These are phyloP conservation scores for Calonectria hongkongensis DNA, from an alignment of 2,329 filamentous ascomycete genomes.

Conservation along the genomic window DNA sequence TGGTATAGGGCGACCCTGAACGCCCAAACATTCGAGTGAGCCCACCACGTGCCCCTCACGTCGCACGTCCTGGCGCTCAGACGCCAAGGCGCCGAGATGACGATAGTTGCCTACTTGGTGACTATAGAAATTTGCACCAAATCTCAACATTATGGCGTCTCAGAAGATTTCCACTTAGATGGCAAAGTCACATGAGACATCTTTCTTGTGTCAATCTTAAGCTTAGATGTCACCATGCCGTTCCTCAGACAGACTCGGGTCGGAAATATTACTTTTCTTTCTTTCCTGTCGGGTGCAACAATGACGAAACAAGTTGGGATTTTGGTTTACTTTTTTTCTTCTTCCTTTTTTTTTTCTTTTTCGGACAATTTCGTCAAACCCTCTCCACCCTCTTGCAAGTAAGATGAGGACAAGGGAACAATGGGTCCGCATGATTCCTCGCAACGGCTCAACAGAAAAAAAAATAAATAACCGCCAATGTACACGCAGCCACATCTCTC, in stretches of 20 bases:
- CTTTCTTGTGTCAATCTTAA: constrained; percentile 13
- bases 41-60: constrained; percentile 50
- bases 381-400: not conserved
- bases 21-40: constrained; percentile 51
- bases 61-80: constrained; percentile 41
- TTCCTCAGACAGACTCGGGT: constrained; percentile 2
- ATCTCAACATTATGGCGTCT: constrained; percentile 17
- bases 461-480: constrained; percentile 13
- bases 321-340: too few relatives aligned
- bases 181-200: constrained; percentile 19
- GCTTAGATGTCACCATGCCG: constrained; percentile 15
- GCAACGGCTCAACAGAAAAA: constrained; percentile 22
- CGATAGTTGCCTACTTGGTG: constrained; percentile 22
- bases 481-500: constrained; percentile 13
- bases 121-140: constrained; percentile 27
- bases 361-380: not conserved
- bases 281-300: not conserved
- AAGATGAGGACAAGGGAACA: constrained; percentile 15
- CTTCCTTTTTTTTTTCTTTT: not conserved
- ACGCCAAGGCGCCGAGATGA: constrained; percentile 35
- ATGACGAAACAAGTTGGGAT: not conserved
- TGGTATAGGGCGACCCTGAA: constrained; percentile 9
- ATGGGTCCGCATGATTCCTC: constrained; percentile 18
- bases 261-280: constrained; percentile 21
- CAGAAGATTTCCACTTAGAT: not conserved